Conservation (phyloP, 2,329 filamentous ascomycete species). For the Gliomastix tumulicola region DNA sequence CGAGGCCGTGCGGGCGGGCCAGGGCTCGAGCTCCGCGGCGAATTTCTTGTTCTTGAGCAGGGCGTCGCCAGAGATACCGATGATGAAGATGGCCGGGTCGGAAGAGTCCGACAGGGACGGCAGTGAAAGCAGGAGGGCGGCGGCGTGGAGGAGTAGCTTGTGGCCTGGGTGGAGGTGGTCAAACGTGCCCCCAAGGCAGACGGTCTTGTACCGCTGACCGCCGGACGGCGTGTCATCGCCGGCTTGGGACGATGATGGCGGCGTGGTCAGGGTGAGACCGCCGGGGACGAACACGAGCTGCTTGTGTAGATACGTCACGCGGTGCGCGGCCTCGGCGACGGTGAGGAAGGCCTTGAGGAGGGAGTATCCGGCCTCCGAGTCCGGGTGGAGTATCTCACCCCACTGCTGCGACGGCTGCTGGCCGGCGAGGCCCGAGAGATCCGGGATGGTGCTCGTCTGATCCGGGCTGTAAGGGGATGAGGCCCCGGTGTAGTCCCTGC, state of each 20-base stretch:
- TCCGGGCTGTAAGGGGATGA: no score
- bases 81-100: constrained; percentile 47
- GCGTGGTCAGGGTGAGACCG: constrained; percentile 35
- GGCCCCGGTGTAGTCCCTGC: constrained; percentile 18
- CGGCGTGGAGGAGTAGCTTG: constrained; percentile 91
- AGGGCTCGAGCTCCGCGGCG: constrained; percentile 71
- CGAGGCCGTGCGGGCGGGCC: constrained; percentile 63
- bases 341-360: constrained; percentile 44
- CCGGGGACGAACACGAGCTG: constrained; percentile 46
- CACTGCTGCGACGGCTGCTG: constrained; percentile 51
- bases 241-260: constrained; percentile 5
- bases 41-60: constrained; percentile 86
- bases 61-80: constrained; percentile 85
- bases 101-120: constrained; percentile 11
- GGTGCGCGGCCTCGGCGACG: constrained; percentile 37
- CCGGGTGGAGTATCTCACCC: constrained; percentile 58
- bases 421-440: constrained; percentile 44
- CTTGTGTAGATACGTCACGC: constrained; percentile 37
- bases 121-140: constrained; percentile 61
- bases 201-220: constrained; percentile 26
- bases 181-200: constrained; percentile 89
- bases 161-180: constrained; percentile 94
- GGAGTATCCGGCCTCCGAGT: constrained; percentile 56
- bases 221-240: neutral
- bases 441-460: constrained; percentile 34